Percentiles rank a stretch among this genome's conserved stretches.
Conservation (phyloP, 345 rosid genomes). For the Sapria himalayana region DNA sequence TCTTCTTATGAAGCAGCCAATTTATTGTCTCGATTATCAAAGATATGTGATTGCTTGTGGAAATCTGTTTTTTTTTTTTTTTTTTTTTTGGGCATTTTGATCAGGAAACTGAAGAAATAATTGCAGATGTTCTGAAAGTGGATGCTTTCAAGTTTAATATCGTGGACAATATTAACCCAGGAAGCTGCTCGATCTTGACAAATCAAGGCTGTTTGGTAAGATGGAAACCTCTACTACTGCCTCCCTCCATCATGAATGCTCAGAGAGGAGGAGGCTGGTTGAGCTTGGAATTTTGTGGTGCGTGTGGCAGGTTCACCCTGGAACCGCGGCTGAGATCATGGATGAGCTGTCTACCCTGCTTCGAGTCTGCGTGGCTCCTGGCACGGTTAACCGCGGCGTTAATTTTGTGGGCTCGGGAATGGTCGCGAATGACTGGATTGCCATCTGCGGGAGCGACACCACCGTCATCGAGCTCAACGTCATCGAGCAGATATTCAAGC, state of each 20-base stretch:
- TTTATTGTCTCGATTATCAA: too few species aligned
- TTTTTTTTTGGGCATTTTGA: background rate
- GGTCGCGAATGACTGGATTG: too few species aligned
- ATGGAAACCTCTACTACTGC: too few species aligned
- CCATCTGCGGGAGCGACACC: too few species aligned
- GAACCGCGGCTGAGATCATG: too few species aligned
- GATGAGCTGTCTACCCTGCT: too few species aligned
- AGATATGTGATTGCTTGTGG: too few species aligned
- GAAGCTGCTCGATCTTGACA: constrained; percentile 75
- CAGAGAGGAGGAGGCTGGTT: background rate
- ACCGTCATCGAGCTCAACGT: too few species aligned
- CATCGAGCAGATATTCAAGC: too few species aligned
- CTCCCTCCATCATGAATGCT: background rate
- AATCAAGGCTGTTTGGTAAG: constrained; percentile 86
- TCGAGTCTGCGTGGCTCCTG: constrained; percentile 14
- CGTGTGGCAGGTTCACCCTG: too few species aligned
- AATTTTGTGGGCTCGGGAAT: too few species aligned
- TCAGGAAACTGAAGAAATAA: constrained; percentile 80
- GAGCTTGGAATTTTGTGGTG: background rate
- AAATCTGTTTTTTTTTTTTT: background rate
- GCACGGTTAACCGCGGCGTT: constrained; percentile 10
- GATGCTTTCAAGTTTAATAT: constrained; percentile 91
- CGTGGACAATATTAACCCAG: constrained; percentile 83
- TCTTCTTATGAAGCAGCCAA: too few species aligned
- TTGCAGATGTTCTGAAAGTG: constrained; percentile 87